phyloP scores from a whole-genome alignment of 2,329 filamentous ascomycete genomes.

The Penicillium thymicola region DNA sequence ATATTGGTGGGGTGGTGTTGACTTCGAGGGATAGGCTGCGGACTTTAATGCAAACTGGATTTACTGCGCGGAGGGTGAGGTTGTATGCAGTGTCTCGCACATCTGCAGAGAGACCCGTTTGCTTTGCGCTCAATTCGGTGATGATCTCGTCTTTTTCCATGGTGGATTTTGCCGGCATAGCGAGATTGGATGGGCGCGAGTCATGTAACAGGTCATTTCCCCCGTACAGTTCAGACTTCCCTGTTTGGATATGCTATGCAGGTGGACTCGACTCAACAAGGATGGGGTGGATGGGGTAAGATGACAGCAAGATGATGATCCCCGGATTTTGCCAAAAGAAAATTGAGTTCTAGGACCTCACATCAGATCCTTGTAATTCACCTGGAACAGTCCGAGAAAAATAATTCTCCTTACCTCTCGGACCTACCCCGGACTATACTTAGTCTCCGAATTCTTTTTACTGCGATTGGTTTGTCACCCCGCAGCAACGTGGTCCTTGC shows the following conservation, averaged over 20 bases:
- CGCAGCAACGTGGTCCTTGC: conserved; percentile 30
- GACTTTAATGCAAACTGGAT: conserved; percentile 40
- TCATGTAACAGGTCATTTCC: not conserved
- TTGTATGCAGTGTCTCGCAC: conserved; percentile 21
- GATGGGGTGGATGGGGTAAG: not conserved
- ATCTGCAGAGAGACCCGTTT: not conserved
- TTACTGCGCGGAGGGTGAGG: conserved; percentile 42
- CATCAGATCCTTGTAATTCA: not conserved
- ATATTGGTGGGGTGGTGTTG: conserved; percentile 33
- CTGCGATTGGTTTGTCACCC: not conserved
- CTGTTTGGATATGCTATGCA: not conserved
- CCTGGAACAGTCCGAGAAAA: not conserved
- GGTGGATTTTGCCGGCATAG: not conserved
- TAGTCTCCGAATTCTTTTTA: not conserved
- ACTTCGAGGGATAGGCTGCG: conserved; percentile 33
- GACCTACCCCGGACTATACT: not conserved
- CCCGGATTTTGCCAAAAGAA: not conserved
- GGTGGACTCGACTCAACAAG: not conserved
- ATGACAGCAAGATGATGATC: conserved; percentile 1
- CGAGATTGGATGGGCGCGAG: not conserved
- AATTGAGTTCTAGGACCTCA: not conserved
- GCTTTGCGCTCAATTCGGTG: conserved; percentile 13
- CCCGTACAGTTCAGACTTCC: not conserved
- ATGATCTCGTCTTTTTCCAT: conserved; percentile 20
- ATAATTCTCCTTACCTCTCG: not conserved